Percentiles rank a stretch among this genome's conserved stretches.
These are phyloP conservation scores for Staphylotrichum longicolle DNA, from an alignment of 495 filamentous ascomycete genomes.

Conservation along the genomic window DNA sequence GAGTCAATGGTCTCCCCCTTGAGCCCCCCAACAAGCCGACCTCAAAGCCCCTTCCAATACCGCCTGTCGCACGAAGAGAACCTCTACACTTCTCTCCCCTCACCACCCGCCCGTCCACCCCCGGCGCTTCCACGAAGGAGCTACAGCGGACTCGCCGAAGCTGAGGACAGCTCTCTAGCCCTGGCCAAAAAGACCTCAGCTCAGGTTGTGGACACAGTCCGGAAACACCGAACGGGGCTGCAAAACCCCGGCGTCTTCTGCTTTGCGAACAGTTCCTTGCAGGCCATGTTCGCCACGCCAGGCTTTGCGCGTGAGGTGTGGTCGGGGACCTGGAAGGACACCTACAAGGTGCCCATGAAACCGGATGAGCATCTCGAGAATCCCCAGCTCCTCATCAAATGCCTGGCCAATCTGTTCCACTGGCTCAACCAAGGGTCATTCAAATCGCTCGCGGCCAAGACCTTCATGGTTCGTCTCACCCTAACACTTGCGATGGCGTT, in stretches of 20 bases:
- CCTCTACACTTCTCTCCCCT: slow-evolving; percentile 32
- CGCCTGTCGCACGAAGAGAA: slow-evolving; percentile 34
- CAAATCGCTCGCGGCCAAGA: slow-evolving; percentile 53
- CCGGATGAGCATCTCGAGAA: slow-evolving; percentile 64
- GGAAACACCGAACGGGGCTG: slow-evolving; percentile 60
- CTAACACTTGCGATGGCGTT: not conserved
- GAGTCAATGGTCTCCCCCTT: slow-evolving; percentile 66
- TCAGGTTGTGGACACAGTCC: slow-evolving; percentile 23
- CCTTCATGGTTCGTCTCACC: slow-evolving; percentile 56
- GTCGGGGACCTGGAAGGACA: slow-evolving; percentile 52
- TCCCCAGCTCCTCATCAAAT: slow-evolving; percentile 74
- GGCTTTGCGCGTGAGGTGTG: slow-evolving; percentile 67
- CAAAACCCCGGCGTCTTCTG: slow-evolving; percentile 79
- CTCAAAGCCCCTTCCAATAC: slow-evolving; percentile 32
- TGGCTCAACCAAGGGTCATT: slow-evolving; percentile 68
- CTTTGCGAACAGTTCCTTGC: slow-evolving; percentile 87
- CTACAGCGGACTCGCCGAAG: slow-evolving; percentile 77
- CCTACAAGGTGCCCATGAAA: slow-evolving; percentile 48
- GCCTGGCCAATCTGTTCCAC: slow-evolving; percentile 67
- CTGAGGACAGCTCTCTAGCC: slow-evolving; percentile 49
- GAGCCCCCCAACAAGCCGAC: slow-evolving; percentile 28
- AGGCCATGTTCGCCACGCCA: slow-evolving; percentile 74
- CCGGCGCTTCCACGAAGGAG: slow-evolving; percentile 81
- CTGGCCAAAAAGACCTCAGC: slow-evolving; percentile 44
- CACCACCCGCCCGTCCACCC: slow-evolving; percentile 65